A percentile compares a stretch with the other conserved stretches of the same genome.
Evolutionary conservation across 2,329 filamentous ascomycete genomes (phyloP).

Genomic region (Paecilomyces dactylethromorphus): DNA sequence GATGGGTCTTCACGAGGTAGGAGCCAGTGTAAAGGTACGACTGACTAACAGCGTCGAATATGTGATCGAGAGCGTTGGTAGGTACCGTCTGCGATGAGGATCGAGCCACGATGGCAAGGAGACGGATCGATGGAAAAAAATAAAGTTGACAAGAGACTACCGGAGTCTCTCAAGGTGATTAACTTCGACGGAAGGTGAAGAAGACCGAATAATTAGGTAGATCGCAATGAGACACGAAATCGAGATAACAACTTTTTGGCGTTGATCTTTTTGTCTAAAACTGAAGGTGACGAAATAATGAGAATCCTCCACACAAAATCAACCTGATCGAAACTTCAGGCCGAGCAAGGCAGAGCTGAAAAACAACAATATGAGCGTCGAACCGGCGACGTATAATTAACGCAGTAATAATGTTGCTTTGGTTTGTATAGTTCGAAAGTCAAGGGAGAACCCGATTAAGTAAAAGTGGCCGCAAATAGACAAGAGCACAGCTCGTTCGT

Average conservation of each 20-base stretch:
- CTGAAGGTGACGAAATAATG: neutral
- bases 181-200: neutral
- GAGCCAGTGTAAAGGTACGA: neutral
- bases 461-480: slow-evolving; percentile 1
- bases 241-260: neutral
- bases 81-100: neutral
- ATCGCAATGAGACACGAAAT: neutral
- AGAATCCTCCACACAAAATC: neutral
- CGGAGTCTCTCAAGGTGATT: neutral
- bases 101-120: neutral
- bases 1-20: neutral
- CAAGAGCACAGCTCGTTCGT: slow-evolving; percentile 13
- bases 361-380: slow-evolving; percentile 7
- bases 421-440: slow-evolving; percentile 3
- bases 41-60: neutral
- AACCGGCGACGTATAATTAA: slow-evolving; percentile 8
- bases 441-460: neutral
- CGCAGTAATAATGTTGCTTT: slow-evolving; percentile 1
- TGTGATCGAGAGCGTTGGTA: neutral
- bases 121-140: neutral
- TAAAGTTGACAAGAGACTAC: neutral
- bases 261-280: neutral
- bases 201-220: neutral
- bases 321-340: neutral
- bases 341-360: slow-evolving; percentile 6